Conservation (phyloP, 1,284 basidiomycete species). For the Ustilago bromivora region DNA sequence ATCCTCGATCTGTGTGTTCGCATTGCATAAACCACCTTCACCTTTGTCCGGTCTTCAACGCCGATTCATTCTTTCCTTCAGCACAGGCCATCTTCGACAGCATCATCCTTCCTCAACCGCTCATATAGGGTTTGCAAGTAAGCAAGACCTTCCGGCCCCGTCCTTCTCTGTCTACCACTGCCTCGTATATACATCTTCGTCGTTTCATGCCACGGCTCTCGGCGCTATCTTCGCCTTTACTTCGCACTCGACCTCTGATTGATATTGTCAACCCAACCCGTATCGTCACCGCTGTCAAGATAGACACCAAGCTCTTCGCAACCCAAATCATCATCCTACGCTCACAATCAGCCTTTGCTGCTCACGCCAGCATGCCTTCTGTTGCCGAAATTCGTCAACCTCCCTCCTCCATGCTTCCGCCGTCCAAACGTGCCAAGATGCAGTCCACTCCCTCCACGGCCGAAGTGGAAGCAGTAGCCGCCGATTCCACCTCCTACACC, state of each 20-base stretch:
- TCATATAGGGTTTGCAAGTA: not conserved
- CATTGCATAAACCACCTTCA: slow-evolving; percentile 1
- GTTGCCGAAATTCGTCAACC: slow-evolving; percentile 44
- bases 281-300: not conserved
- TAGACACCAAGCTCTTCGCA: not conserved
- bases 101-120: not conserved
- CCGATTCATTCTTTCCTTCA: slow-evolving; percentile 19
- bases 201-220: slow-evolving; percentile 37
- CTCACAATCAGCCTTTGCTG: slow-evolving; percentile 3
- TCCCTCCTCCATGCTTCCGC: slow-evolving; percentile 34
- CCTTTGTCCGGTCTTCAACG: slow-evolving; percentile 3
- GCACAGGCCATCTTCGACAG: slow-evolving; percentile 12
- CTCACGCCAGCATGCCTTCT: slow-evolving; percentile 47
- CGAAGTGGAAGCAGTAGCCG: slow-evolving; percentile 40
- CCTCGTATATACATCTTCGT: slow-evolving; percentile 2
- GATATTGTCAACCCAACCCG: not conserved
- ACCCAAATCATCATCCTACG: not conserved
- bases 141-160: not conserved
- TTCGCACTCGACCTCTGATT: not conserved
- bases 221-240: slow-evolving; percentile 34
- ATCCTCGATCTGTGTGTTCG: slow-evolving; percentile 26
- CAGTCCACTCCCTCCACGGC: slow-evolving; percentile 12
- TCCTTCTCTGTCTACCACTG: not conserved
- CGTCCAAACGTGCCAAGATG: slow-evolving; percentile 46
- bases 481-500: slow-evolving; percentile 41